Base-by-base conservation (phyloP, 441 rosid species). In the Corymbia citriodora region DNA sequence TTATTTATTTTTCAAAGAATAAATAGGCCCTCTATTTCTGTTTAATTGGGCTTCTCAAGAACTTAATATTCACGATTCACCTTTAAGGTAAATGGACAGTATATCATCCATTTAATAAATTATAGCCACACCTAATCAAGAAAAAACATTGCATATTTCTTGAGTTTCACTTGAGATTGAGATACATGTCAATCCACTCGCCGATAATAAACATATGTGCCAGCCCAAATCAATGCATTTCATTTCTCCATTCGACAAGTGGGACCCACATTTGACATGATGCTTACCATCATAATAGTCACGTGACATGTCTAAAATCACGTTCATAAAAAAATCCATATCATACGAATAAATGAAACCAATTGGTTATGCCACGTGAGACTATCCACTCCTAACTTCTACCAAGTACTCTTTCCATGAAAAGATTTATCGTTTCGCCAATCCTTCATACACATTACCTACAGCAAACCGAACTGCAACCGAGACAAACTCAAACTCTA, bases 1-100 rank as follows among this genome's bases (percentile, higher is more conserved):
- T 59, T 59, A 59, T 59, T 0, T 0, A 59, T 50, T 25, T 59
- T 10, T 25, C 0, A 0, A 59, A 4, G 25, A 59, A 59, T 0
- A 59, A 1, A 59, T 0, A 10, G 65, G 25, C 7, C 65, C 0
- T 2, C 8, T 23, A 0, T 10, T 59, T 1, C n/a, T 2, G 25
- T 59, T 25, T 59, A 5, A 59, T 10, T 25, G 29, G 25, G 14
- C 25, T 59, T 59, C 5, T 25, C 29, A 13, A 25, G 25, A 59
- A 29, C 25, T 59, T 59, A 59, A 1, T 25, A 59, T 59, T 2
- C n/a, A 25, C 14, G 6, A 5, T 13, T 4, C 23, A 59, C 14
- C 23, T 10, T 59, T 59, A 25, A 59, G 10, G 53, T 12, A 11
- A 52, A 52, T 52, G 54, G 54, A 14, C 54, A 53, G 17, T 5